These are phyloP conservation scores for Clonostachys solani DNA, from an alignment of 2,329 filamentous ascomycete species.

Conservation along the genomic window DNA sequence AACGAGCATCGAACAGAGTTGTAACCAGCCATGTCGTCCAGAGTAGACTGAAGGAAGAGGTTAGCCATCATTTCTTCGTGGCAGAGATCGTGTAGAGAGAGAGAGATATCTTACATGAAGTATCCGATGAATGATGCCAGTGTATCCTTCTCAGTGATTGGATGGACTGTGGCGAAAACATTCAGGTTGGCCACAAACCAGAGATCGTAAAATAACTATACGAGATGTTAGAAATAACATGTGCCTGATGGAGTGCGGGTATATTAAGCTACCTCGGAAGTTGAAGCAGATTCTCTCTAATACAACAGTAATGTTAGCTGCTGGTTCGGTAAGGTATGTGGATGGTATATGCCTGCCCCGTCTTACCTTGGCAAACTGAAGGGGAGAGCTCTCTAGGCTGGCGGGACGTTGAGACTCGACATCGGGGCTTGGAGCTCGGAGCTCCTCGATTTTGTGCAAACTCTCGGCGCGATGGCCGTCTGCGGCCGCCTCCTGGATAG, in stretches of 20 bases:
- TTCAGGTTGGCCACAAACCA: constrained; percentile 56
- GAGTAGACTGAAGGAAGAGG: constrained; percentile 35
- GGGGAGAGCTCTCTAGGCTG: not conserved
- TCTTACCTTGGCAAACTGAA: not conserved
- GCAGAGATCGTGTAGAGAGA: too few species aligned
- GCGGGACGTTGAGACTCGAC: not conserved
- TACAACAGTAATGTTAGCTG: not conserved
- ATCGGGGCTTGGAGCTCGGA: not conserved
- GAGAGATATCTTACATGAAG: constrained; percentile 8
- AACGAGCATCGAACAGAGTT: constrained; percentile 61
- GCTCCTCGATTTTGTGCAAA: not conserved
- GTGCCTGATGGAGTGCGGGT: too few species aligned
- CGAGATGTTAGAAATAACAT: constrained; percentile 14
- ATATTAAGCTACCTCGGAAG: not conserved
- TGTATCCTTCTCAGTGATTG: constrained; percentile 20
- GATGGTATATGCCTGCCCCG: too few species aligned
- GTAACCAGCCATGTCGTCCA: constrained; percentile 69
- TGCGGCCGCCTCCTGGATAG: not conserved
- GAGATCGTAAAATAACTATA: constrained; percentile 31
- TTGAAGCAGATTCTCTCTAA: not conserved
- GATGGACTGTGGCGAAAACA: constrained; percentile 40
- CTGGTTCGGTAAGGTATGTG: not conserved
- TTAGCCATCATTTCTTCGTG: too few species aligned
- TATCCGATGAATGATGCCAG: constrained; percentile 29
- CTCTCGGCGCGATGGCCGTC: not conserved